Evolutionary conservation across 495 filamentous ascomycete genomes (phyloP), one percentile per base, ranked within the genome.

Genomic region (Monascus purpureus): DNA sequence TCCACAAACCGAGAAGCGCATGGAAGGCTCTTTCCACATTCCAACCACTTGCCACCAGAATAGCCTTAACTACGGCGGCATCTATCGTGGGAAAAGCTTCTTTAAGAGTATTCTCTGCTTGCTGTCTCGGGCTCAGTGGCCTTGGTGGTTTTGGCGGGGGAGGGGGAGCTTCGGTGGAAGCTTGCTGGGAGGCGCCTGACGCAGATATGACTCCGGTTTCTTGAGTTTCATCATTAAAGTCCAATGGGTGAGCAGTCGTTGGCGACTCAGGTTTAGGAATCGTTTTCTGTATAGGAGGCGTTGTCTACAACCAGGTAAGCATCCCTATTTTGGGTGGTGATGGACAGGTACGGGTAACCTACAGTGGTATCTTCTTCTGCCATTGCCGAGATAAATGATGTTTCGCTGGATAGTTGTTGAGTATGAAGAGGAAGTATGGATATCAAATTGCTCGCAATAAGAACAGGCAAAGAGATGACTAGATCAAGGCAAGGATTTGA

Each of bases 11-110:
- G 15, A 97, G 67, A 6, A 99, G 72, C 17, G 92, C 90, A 60
- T 94, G 90, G 62, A 96, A 96, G 24, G 90, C 90, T 8, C 85
- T 82, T 49, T 99, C 90, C 26, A 99, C 74, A 42, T 77, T 72
- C 26, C 83, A 90, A 40, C 77, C 70, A 52, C 88, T 94, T 6
- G 90, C 90, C 8, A 63, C 60, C 35, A 99, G 59, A 6, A 97
- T 82, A 11, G 90, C 90, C 55, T 79, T 92, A 46, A 96, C 71
- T 13, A 99, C 85, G 14, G 70, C 47, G 8, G 61, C 51, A 31
- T 99, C 90, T 40, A 96, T 77, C 32, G 59, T 63, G 2, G 90
- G 90, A 48, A 99, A 99, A 1, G 88, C 92, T 53, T 99, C 90
- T 46, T 81, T 82, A 19, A 97, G 70, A 14, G 83, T 96, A 42